Conservation (phyloP, 345 rosid genomes). For the Arabidopsis thaliana region TAIR10.1 NC_003076.8:533001-533500, state of each 20-base stretch:
- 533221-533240: not conserved
- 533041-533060: conserved; percentile 14
- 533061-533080: not conserved
- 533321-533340: not conserved
- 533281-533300: not conserved
- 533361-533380: not conserved
- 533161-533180: conserved; percentile 1
- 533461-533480: not conserved
- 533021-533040: not conserved
- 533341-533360: not conserved
- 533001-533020: not conserved
- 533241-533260: not conserved
- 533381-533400: not conserved
- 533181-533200: conserved; percentile 16
- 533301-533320: not conserved
- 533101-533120: not conserved
- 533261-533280: not conserved
- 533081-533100: conserved; percentile 21
- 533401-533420: not conserved
- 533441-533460: not conserved
- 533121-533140: not conserved
- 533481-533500: not conserved
- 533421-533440: not conserved
- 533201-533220: not conserved
- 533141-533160: not conserved